Evolutionary conservation across 2,329 filamentous ascomycete genomes (phyloP).

Genomic region (Cryphonectria naterciae): DNA sequence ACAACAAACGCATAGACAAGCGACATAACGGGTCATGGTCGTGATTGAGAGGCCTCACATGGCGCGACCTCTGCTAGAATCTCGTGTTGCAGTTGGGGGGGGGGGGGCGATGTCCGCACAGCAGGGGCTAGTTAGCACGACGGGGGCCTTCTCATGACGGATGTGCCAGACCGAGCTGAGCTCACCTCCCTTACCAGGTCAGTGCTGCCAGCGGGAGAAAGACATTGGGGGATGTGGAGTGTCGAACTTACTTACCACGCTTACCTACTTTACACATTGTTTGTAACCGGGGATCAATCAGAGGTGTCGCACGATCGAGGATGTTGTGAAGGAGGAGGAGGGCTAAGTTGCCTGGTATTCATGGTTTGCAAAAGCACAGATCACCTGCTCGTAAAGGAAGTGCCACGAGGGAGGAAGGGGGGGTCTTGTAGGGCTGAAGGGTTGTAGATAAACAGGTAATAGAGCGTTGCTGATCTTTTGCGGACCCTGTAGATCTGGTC

Average conservation of each 20-base stretch:
- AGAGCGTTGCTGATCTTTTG: neutral
- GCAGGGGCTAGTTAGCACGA: neutral
- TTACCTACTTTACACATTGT: neutral
- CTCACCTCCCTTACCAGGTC: neutral
- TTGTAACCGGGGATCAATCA: neutral
- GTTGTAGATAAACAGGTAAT: neutral
- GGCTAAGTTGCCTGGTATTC: neutral
- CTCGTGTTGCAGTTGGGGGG: neutral
- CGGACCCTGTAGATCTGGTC: neutral
- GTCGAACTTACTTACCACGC: neutral
- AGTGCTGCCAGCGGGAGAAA: neutral
- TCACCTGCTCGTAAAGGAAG: neutral
- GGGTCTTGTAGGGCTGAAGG: neutral
- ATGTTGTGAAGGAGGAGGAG: neutral
- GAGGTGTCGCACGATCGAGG: neutral
- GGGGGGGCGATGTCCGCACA: neutral
- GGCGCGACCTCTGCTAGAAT: neutral
- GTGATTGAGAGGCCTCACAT: neutral
- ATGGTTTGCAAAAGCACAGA: neutral
- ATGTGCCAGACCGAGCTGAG: neutral
- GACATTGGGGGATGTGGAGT: neutral
- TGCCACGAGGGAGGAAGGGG: neutral
- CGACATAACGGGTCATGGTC: neutral
- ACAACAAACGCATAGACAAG: neutral
- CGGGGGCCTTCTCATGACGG: neutral